phyloP scores from a whole-genome alignment of 441 rosid species.

The Gossypium trilobum region DNA sequence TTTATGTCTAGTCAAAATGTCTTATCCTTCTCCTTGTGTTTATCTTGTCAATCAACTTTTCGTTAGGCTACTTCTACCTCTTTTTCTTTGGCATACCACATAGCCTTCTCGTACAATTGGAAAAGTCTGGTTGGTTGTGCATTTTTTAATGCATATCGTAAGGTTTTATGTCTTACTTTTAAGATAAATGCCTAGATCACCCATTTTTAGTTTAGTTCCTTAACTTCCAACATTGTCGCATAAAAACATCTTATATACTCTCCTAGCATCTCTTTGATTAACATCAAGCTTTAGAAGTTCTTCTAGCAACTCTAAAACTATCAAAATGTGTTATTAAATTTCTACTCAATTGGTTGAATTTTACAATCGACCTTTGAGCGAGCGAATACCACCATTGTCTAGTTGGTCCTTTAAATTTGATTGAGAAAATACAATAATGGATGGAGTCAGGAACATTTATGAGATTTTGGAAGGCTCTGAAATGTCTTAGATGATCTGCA shows the following conservation, averaged over 20 bases:
- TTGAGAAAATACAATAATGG: neutral
- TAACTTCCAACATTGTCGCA: neutral
- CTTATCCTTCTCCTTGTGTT: neutral
- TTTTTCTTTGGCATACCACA: neutral
- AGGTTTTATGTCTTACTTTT: no score
- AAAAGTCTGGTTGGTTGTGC: neutral
- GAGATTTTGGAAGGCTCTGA: neutral
- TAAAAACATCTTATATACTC: neutral
- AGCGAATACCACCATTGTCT: neutral
- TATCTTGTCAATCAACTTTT: neutral
- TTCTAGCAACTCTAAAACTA: neutral
- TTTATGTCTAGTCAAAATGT: neutral
- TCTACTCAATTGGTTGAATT: neutral
- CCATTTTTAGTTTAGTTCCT: neutral
- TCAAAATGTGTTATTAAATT: neutral
- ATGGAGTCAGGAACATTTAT: neutral
- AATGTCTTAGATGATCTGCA: neutral
- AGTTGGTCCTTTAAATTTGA: neutral
- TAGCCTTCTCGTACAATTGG: neutral
- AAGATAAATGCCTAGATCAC: neutral
- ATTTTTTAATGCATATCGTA: neutral
- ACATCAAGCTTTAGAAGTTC: neutral
- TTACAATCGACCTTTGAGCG: neutral
- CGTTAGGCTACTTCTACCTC: neutral
- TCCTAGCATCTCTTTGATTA: neutral